phyloP scores from a whole-genome alignment of 225 moss, liverwort and hornwort species.

The Thuidium tamariscinum region DNA sequence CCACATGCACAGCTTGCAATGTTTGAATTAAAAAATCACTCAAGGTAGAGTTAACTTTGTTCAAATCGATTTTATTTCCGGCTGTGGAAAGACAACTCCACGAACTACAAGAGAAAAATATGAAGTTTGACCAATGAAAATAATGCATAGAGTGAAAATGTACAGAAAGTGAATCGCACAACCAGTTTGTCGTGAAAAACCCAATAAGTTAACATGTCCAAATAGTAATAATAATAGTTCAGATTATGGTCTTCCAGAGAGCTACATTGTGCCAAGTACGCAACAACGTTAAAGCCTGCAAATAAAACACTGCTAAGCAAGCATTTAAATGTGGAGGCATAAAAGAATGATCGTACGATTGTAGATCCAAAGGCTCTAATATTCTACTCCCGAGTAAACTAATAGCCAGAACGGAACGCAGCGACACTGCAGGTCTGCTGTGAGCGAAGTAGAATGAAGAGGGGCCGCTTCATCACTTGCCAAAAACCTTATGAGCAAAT shows the following conservation, averaged over 20 bases:
- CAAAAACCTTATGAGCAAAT: conserved; percentile 21
- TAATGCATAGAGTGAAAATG: background rate
- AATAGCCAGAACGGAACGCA: background rate
- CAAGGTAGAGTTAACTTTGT: too few relatives aligned
- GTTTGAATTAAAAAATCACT: too few relatives aligned
- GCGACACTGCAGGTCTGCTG: background rate
- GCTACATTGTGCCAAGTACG: background rate
- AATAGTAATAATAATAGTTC: background rate
- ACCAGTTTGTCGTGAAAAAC: background rate
- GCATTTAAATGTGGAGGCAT: background rate
- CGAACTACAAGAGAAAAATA: too few relatives aligned
- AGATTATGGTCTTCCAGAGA: background rate
- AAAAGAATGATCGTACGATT: background rate
- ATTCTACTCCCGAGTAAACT: background rate
- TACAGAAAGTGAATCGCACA: background rate
- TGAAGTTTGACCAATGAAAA: background rate
- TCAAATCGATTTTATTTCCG: too few relatives aligned
- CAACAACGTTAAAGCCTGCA: background rate
- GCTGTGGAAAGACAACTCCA: too few relatives aligned
- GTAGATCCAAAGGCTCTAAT: background rate
- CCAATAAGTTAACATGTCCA: background rate
- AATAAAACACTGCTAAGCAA: background rate
- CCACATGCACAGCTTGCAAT: too few relatives aligned
- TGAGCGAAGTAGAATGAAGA: background rate
- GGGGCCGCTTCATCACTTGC: background rate